Conservation (phyloP, 139 green algal genomes). For the Coccomyxa sp. region DNA sequence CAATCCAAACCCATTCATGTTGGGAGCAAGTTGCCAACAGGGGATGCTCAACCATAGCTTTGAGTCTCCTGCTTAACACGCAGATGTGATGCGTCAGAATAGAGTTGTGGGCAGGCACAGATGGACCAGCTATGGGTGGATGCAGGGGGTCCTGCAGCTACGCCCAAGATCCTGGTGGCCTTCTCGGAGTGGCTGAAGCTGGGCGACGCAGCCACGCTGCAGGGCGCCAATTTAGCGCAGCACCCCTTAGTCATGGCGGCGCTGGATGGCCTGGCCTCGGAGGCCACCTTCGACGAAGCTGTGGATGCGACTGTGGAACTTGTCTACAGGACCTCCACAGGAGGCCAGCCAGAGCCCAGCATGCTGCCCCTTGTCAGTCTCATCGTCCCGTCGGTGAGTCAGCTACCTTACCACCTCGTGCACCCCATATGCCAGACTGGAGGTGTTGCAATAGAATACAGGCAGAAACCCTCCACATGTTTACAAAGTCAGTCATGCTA, state of each 20-base stretch:
- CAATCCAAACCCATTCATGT: too few species aligned
- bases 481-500: too few species aligned
- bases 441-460: neutral
- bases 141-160: neutral
- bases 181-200: constrained; percentile 79
- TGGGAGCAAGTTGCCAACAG: too few species aligned
- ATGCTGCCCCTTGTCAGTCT: constrained; percentile 66
- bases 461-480: too few species aligned
- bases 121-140: neutral
- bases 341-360: constrained; percentile 23
- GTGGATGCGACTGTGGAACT: constrained; percentile 71
- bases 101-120: neutral
- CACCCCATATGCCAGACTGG: neutral
- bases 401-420: neutral
- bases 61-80: too few species aligned
- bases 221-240: constrained; percentile 10
- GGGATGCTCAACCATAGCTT: too few species aligned
- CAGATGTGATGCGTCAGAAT: too few species aligned
- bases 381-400: constrained; percentile 57
- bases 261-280: constrained; percentile 43
- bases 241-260: constrained; percentile 51
- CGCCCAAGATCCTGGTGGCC: constrained; percentile 57
- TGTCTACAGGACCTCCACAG: constrained; percentile 28
- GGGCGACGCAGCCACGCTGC: constrained; percentile 7
- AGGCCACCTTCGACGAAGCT: constrained; percentile 67